Base-by-base conservation (phyloP, 805 yeast genomes). In the Saccharomycopsis sp. region DNA sequence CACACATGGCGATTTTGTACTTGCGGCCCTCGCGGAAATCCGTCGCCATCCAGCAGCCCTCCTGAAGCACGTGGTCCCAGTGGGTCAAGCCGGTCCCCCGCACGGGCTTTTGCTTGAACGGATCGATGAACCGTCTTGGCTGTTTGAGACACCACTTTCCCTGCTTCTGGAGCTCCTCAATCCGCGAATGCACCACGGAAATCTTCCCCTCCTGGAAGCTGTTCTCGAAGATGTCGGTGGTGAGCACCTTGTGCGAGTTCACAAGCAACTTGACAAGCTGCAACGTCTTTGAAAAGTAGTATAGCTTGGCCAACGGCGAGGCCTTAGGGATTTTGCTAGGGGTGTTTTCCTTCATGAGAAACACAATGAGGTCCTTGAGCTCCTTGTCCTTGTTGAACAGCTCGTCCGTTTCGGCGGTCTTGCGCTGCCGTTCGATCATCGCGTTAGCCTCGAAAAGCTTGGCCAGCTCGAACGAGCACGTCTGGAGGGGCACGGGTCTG, bases 131-230 rank as follows among this genome's bases (percentile, higher is more conserved):
- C 62, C 80, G 78, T 55, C 79, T 75, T 0, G 96, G 96, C 68
- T 94, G 99, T 55, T 96, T 78, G 55, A 94, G 74, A 21, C 96
- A 85, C 98, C 99, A 94, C 65, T 88, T 84, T 1, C 89, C 87
- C 58, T 86, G 85, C 52, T 96, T 76, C 68, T 90, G 89, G 62
- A 94, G 76, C 68, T 92, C 98, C 67, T 92, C 98, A 52, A 94
- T 91, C 61, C 98, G 77, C 1, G 95, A 87, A 65, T 90, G 87
- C 18, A 90, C 83, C 9, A 91, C 97, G 0, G 96, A 89, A 2
- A 92, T 84, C 67, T 91, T 87, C 2, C 97, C 97, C 67, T 94
- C 99, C 14, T 89, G 80, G 37, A 91, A 73, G 0, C 96, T 89
- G 65, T 87, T 81, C 66, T 90, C 96, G 71, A 82, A 94, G 57